Conservation (phyloP, 345 rosid genomes). For the Eucalyptus sideroxylon region DNA sequence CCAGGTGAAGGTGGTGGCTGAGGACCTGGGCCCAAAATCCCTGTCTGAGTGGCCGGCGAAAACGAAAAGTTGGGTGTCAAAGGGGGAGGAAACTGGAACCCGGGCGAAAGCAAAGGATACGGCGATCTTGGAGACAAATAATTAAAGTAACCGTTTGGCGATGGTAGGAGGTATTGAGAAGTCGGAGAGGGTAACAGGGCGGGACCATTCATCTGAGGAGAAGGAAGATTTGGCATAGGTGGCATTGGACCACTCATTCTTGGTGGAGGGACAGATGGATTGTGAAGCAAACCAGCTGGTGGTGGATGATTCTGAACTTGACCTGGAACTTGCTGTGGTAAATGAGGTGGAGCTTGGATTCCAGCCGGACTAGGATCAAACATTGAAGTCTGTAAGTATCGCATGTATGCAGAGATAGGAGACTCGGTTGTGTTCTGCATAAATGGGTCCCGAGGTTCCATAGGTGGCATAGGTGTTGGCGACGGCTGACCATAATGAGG, state of each 20-base stretch:
- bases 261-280: constrained; percentile 39
- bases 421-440: constrained; percentile 61
- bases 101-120: constrained; percentile 64
- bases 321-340: constrained; percentile 6
- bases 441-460: constrained; percentile 7
- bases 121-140: constrained; percentile 68
- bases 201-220: constrained; percentile 52
- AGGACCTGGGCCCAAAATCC: constrained; percentile 64
- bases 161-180: constrained; percentile 68
- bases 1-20: constrained; percentile 81
- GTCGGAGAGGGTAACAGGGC: constrained; percentile 67
- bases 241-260: constrained; percentile 49
- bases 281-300: constrained; percentile 34
- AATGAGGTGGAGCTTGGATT: constrained; percentile 21
- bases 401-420: constrained; percentile 75
- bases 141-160: constrained; percentile 52
- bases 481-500: constrained; percentile 30
- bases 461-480: constrained; percentile 4
- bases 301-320: constrained; percentile 25
- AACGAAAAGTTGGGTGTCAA: constrained; percentile 64
- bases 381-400: constrained; percentile 63
- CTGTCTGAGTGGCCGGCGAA: constrained; percentile 57
- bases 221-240: constrained; percentile 33
- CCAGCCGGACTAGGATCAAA: constrained; percentile 35
- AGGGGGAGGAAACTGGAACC: constrained; percentile 72